Conservation (phyloP, 306 rosid species). For the Cucurbita argyrosperma region DNA sequence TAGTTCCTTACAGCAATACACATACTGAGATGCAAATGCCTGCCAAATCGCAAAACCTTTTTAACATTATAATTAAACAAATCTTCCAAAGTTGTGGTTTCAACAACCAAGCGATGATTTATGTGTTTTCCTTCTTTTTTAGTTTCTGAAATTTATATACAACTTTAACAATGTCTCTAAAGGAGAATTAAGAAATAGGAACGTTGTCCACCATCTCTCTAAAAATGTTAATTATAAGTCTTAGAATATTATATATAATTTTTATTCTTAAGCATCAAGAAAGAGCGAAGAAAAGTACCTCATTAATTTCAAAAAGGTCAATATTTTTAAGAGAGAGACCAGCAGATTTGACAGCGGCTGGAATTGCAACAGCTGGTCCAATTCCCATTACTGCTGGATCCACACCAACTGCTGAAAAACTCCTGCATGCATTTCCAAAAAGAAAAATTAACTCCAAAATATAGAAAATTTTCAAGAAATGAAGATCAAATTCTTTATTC, state of each 20-base stretch:
- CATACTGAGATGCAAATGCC: slow-evolving; percentile 95
- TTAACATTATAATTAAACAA: not conserved
- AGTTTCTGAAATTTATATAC: not conserved
- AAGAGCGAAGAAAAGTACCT: slow-evolving; percentile 23
- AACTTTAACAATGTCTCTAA: not conserved
- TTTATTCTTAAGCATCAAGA: not conserved
- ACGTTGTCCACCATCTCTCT: not conserved
- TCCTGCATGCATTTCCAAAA: slow-evolving; percentile 30
- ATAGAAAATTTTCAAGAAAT: not conserved
- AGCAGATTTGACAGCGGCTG: slow-evolving; percentile 80
- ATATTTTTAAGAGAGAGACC: slow-evolving; percentile 67
- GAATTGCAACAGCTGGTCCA: slow-evolving; percentile 89
- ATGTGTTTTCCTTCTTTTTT: not conserved
- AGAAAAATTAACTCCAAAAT: not conserved
- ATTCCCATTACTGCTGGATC: slow-evolving; percentile 92
- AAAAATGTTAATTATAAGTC: not conserved
- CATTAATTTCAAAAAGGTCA: slow-evolving; percentile 68
- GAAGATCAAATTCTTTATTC: no score
- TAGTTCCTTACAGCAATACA: slow-evolving; percentile 69
- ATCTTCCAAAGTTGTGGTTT: not conserved
- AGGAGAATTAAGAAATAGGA: not conserved
- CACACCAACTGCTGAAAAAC: slow-evolving; percentile 83
- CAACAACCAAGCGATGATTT: no score
- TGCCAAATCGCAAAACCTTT: slow-evolving; percentile 1
- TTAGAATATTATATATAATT: not conserved